Percentiles rank a stretch among this genome's conserved stretches.
These are phyloP conservation scores for Lachnellula suecica DNA, from an alignment of 2,329 filamentous ascomycete species.

Conservation along the genomic window DNA sequence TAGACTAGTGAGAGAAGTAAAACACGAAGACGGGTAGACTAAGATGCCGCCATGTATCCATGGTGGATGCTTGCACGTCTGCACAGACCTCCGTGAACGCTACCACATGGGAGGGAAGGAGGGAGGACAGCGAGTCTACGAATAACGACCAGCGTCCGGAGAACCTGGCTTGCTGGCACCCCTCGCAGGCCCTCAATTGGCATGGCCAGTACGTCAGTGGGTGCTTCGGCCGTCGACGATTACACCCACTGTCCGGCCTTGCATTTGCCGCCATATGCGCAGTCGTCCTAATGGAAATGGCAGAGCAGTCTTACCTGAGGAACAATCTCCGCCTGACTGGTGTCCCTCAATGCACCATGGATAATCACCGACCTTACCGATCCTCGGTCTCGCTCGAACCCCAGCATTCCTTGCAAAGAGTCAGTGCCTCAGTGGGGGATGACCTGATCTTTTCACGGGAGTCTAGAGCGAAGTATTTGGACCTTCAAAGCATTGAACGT, in stretches of 20 bases:
- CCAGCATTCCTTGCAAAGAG: not conserved
- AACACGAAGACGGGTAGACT: not conserved
- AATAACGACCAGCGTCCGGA: not conserved
- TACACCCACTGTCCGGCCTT: too few relatives aligned
- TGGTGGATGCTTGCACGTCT: not conserved
- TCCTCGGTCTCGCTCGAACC: not conserved
- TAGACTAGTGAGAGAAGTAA: not conserved
- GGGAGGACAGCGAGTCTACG: not conserved
- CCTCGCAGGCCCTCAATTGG: not conserved
- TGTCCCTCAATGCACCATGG: not conserved
- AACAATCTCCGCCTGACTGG: not conserved
- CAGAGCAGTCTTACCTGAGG: not conserved
- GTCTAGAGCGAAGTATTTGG: not conserved
- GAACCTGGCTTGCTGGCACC: not conserved
- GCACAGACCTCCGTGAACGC: not conserved
- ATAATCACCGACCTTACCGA: not conserved
- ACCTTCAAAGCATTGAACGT: not conserved
- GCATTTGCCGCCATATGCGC: conserved; percentile 6
- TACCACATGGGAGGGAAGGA: not conserved
- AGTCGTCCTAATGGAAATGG: not conserved
- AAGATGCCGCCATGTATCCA: not conserved
- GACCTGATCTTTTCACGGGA: not conserved
- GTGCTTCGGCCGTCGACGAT: not conserved
- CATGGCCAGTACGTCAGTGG: not conserved
- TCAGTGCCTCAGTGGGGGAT: not conserved